Base-by-base conservation (phyloP, 1,139 yeast species). In the Hansenula anomala region DNA sequence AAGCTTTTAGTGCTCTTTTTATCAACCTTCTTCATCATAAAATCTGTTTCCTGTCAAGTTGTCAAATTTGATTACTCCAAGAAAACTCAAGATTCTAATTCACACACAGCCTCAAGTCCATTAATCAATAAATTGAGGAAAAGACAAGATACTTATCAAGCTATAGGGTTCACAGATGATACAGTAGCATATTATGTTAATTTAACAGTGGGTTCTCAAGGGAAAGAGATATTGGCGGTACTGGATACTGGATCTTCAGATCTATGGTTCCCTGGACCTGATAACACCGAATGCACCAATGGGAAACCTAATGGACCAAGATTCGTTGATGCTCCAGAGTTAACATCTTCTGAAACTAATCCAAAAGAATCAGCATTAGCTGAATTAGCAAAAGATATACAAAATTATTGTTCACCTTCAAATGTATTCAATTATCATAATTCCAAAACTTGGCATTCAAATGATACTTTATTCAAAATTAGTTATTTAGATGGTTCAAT, bases 241-340 rank as follows among this genome's bases (percentile, higher is more conserved):
- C 58, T 82, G 19, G 89, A 82, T 52, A 81, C 89, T 4, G 89
- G 88, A 2, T 78, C 86, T 4, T 69, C 83, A 13, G 88, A 81
- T 55, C 61, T 81, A 45, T 82, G 89, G 89, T 75, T 80, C 36
- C 43, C 49, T 17, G 44, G 47, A 12, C 28, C 40, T 2, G 41
- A 36, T 4, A 47, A 48, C 27, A 38, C 26, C 7, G 23, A 16
- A 30, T 30, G 33, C 13, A 45, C 25, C 43, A 36, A 35, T 45
- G 48, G 33, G 12, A 33, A 12, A 18, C 32, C 22, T 34, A 29
- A 17, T 25, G 24, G 24, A 15, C 30, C 20, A 33, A 37, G 28
- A 22, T 20, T 22, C 13, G 27, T 27, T 6, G 31, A 34, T 28
- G 19, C 9, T 30, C 27, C 22, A 12, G 29, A 28, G 4, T 13